Evolutionary conservation across 495 filamentous ascomycete genomes (phyloP), one percentile per base, ranked within the genome.

Genomic region (Annulohypoxylon stygium): DNA sequence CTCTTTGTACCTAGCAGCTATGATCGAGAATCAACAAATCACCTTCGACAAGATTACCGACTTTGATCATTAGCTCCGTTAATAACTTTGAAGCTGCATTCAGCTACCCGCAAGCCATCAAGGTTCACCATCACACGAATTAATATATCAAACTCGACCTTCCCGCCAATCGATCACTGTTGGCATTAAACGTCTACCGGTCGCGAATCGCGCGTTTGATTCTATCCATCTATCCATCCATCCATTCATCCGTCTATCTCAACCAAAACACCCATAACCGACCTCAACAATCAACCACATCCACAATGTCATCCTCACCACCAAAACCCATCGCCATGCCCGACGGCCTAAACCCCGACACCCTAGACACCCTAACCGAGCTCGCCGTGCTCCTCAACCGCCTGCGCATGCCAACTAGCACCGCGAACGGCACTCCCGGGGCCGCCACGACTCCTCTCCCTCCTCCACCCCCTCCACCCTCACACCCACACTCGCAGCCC

Each of bases 351-450:
- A 83, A 89, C 78, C 79, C 88, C 63, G 84, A 88, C 83, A 89
- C 89, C 18, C 91, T 97, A 80, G 95, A 97, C 85, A 89, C 93
- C 69, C 86, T 98, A 55, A 94, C 96, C 59, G 88, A 93, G 55
- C 87, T 98, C 54, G 89, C 93, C 78, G 86, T 89, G 10, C 88
- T 97, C 73, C 87, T 98, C 51, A 84, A 89, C 65, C 92, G 91
- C 45, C 88, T 97, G 37, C 88, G 92, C 65, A 81, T 84, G 67
- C 63, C 77, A 53, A 73, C 69, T 68, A 47, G 75, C 50, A 57
- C 75, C 25, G 53, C 55, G 50, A 54, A 48, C 61, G 36, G 47
- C 39, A 73, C 41, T 0, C 50, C 50, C 10, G 25, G 10, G 25
- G 48, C 9, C 33, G 54, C 33, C 30, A 65, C 70, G n/a, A 69